Evolutionary conservation across 805 yeast species (phyloP).

Genomic region (Zygoascus flipseniorum): DNA sequence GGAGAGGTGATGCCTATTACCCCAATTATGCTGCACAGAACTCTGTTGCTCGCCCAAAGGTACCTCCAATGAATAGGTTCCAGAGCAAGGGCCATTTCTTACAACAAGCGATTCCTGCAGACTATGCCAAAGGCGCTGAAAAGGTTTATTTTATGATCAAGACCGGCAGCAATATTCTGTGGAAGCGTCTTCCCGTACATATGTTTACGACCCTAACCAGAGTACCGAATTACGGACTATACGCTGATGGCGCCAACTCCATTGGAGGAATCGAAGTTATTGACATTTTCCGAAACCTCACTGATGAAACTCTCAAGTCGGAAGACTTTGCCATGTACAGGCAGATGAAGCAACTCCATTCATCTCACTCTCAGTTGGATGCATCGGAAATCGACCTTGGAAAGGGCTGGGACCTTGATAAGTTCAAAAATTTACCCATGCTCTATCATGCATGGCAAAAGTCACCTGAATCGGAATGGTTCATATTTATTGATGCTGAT

Average conservation of each 20-base stretch:
- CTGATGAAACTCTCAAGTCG: slow-evolving; percentile 12
- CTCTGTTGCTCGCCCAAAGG: not conserved
- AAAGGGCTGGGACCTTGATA: slow-evolving; percentile 30
- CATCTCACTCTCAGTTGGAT: slow-evolving; percentile 14
- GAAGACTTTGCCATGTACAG: slow-evolving; percentile 22
- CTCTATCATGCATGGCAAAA: slow-evolving; percentile 26
- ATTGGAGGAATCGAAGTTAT: slow-evolving; percentile 27
- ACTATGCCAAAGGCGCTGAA: slow-evolving; percentile 20
- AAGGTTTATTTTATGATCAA: slow-evolving; percentile 28
- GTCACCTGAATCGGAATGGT: slow-evolving; percentile 28
- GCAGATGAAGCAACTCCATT: slow-evolving; percentile 17
- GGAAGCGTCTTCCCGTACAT: slow-evolving; percentile 31
- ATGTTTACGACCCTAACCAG: slow-evolving; percentile 27
- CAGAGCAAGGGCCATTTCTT: slow-evolving; percentile 6
- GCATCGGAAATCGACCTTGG: slow-evolving; percentile 7
- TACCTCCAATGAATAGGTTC: not conserved
- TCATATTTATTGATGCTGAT: slow-evolving; percentile 30
- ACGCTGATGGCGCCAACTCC: slow-evolving; percentile 27
- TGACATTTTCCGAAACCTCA: slow-evolving; percentile 24
- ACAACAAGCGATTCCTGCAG: slow-evolving; percentile 20
- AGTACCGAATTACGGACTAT: slow-evolving; percentile 26
- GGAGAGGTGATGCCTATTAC: not conserved
- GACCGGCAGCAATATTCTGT: slow-evolving; percentile 29
- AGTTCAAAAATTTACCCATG: slow-evolving; percentile 32
- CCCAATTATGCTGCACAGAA: not conserved